A percentile compares a stretch with the other conserved stretches of the same genome.
Conservation (phyloP, 345 rosid genomes). For the Murraya paniculata region DNA sequence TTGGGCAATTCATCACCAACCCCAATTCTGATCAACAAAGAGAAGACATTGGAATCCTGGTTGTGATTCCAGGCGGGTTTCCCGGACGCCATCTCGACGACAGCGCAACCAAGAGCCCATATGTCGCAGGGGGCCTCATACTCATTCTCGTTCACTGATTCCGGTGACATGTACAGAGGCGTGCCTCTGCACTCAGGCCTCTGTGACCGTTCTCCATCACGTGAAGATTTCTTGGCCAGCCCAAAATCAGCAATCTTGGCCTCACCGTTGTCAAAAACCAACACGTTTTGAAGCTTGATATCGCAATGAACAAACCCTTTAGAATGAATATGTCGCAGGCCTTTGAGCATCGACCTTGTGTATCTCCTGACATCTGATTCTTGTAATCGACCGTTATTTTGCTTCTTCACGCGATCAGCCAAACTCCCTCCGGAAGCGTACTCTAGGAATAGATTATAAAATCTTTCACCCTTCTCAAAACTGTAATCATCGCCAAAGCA, state of each 20-base stretch:
- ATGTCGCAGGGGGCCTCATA: slow-evolving; percentile 74
- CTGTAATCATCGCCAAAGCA: slow-evolving; percentile 53
- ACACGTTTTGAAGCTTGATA: slow-evolving; percentile 54
- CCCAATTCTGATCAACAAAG: slow-evolving; percentile 57
- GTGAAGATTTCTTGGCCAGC: slow-evolving; percentile 44
- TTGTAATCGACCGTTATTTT: slow-evolving; percentile 36
- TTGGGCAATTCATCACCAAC: slow-evolving; percentile 50
- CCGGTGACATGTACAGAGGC: slow-evolving; percentile 77
- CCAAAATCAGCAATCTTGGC: slow-evolving; percentile 79
- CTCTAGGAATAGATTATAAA: slow-evolving; percentile 63
- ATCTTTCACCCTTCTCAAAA: slow-evolving; percentile 37
- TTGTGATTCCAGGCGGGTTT: slow-evolving; percentile 54
- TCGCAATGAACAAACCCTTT: slow-evolving; percentile 75
- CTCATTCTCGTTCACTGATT: slow-evolving; percentile 51
- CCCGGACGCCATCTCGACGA: slow-evolving; percentile 75
- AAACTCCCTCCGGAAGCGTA: slow-evolving; percentile 75
- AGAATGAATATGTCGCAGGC: slow-evolving; percentile 51
- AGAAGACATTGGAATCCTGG: slow-evolving; percentile 28
- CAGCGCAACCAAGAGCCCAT: slow-evolving; percentile 84
- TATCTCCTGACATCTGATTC: slow-evolving; percentile 53
- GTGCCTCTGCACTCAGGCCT: slow-evolving; percentile 59
- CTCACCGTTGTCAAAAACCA: slow-evolving; percentile 43
- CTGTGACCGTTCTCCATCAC: slow-evolving; percentile 7
- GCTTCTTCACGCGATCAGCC: slow-evolving; percentile 29
- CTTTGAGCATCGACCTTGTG: slow-evolving; percentile 54